Conservation (phyloP, 208 protist species). For the Trypanosoma mega region DNA sequence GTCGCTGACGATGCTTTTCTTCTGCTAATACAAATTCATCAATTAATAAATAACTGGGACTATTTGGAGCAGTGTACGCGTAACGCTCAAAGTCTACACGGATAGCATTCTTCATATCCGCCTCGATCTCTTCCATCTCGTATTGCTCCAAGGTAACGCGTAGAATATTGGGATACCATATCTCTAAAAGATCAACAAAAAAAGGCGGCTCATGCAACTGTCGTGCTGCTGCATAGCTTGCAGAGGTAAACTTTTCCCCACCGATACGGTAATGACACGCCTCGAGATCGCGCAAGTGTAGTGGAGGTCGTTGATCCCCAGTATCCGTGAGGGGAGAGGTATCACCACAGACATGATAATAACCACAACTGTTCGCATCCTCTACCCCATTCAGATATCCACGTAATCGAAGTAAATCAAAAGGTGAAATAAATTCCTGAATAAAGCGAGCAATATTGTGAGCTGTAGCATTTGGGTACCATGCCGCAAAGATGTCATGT, state of each 20-base stretch:
- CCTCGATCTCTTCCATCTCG: slow-evolving; percentile 17
- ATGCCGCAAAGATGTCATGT: slow-evolving; percentile 29
- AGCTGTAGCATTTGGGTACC: slow-evolving; percentile 27
- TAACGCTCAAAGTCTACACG: slow-evolving; percentile 19
- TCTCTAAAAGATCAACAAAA: slow-evolving; percentile 32
- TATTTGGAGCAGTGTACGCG: too few species aligned
- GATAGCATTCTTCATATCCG: slow-evolving; percentile 13
- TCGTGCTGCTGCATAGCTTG: slow-evolving; percentile 16
- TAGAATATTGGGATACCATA: slow-evolving; percentile 32
- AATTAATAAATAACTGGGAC: slow-evolving; percentile 19
- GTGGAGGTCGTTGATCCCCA: background rate
- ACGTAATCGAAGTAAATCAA: slow-evolving; percentile 17
- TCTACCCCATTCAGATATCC: slow-evolving; percentile 27
- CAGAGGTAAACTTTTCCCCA: slow-evolving; percentile 27
- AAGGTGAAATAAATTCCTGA: slow-evolving; percentile 23
- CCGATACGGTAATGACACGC: slow-evolving; percentile 20
- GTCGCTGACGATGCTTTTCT: slow-evolving; percentile 4
- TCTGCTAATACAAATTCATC: slow-evolving; percentile 20
- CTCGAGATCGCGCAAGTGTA: slow-evolving; percentile 24
- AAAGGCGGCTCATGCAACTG: slow-evolving; percentile 28
- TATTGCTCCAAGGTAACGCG: slow-evolving; percentile 27
- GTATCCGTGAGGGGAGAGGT: background rate
- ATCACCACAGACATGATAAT: slow-evolving; percentile 23
- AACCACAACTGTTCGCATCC: slow-evolving; percentile 19
- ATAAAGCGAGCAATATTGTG: slow-evolving; percentile 28